Conservation (phyloP, 306 rosid genomes). For the Quercus robur region DNA sequence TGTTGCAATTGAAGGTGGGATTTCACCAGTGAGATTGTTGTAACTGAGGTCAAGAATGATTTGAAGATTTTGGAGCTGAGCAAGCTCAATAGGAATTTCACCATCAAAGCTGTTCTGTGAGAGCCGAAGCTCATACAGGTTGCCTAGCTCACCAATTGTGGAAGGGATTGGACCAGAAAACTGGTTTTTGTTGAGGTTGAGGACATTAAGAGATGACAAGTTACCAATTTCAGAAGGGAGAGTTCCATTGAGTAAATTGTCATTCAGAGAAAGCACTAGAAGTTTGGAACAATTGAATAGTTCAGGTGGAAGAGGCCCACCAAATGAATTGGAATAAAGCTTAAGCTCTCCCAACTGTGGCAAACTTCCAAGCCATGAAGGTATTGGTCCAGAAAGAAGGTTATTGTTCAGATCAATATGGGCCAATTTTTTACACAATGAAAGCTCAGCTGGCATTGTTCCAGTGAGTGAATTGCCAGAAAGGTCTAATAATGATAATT, state of each 20-base stretch:
- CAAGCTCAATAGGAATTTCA: constrained; percentile 70
- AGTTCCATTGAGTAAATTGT: constrained; percentile 69
- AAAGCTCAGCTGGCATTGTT: constrained; percentile 72
- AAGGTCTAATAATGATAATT: constrained; percentile 63
- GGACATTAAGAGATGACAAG: constrained; percentile 59
- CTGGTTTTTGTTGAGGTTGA: constrained; percentile 58
- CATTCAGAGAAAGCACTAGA: constrained; percentile 65
- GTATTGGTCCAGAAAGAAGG: constrained; percentile 59
- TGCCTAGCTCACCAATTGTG: constrained; percentile 54
- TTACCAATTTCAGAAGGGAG: constrained; percentile 63
- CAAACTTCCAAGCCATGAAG: constrained; percentile 78
- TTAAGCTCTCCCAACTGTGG: constrained; percentile 74
- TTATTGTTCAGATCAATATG: constrained; percentile 67
- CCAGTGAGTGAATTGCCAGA: constrained; percentile 77
- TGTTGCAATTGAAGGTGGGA: constrained; percentile 58
- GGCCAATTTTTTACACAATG: constrained; percentile 63
- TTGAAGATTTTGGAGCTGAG: constrained; percentile 84
- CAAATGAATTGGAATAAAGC: constrained; percentile 65
- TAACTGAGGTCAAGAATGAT: constrained; percentile 74
- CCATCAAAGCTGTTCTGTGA: constrained; percentile 59
- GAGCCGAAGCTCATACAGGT: constrained; percentile 71
- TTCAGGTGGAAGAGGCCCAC: constrained; percentile 61
- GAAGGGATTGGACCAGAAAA: constrained; percentile 65
- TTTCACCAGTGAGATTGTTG: constrained; percentile 72
- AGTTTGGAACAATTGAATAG: constrained; percentile 69